phyloP scores from a whole-genome alignment of 192 early-diverging fungal genomes.

The Backusella parvicylindrica region DNA sequence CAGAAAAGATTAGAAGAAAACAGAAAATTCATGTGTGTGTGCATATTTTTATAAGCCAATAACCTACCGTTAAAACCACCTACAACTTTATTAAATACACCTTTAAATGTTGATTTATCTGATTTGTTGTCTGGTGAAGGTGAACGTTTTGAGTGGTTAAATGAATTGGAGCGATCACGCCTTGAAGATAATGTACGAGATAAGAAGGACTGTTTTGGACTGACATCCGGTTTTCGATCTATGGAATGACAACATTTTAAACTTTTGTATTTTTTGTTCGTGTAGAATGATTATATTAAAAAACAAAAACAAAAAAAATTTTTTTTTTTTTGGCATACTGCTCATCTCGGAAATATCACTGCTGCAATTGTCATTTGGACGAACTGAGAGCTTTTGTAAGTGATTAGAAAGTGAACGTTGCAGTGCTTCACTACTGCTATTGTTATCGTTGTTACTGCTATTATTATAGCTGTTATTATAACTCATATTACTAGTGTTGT shows the following conservation, averaged over 20 bases:
- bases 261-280: neutral
- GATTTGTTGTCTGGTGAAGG: constrained; percentile 16
- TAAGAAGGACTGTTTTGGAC: constrained; percentile 17
- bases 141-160: constrained; percentile 3
- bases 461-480: neutral
- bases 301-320: no score
- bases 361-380: neutral
- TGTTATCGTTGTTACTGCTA: neutral
- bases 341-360: constrained; percentile 12
- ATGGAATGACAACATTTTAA: neutral
- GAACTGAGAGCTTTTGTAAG: constrained; percentile 18
- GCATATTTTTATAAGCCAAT: neutral
- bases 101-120: constrained; percentile 48
- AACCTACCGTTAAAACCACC: constrained; percentile 44
- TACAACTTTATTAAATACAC: constrained; percentile 51
- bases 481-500: neutral
- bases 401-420: constrained; percentile 25
- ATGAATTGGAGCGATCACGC: constrained; percentile 16
- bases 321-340: neutral
- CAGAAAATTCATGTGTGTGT: neutral
- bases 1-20: neutral
- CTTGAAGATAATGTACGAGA: constrained; percentile 20
- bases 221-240: neutral
- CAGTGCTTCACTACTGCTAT: neutral
- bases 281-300: neutral